These are phyloP conservation scores for Termitomyces sp. DNA, from an alignment of 768 basidiomycete genomes.

Conservation along the genomic window DNA sequence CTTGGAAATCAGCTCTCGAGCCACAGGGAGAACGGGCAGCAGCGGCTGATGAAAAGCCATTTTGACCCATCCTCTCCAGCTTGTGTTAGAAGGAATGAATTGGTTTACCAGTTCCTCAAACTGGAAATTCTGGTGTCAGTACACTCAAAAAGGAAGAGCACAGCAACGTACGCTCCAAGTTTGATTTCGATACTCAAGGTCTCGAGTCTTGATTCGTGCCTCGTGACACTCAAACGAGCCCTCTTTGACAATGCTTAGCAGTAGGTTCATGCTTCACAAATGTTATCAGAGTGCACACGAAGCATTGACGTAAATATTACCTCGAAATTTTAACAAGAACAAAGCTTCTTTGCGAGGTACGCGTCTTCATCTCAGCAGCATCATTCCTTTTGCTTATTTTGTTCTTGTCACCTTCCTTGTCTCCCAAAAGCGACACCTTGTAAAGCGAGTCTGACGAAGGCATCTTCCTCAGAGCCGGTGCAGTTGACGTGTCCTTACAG, in stretches of 20 bases:
- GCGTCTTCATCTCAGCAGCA: conserved; percentile 75
- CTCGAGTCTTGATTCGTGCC: conserved; percentile 73
- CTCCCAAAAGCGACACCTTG: conserved; percentile 11
- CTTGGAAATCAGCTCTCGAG: conserved; percentile 72
- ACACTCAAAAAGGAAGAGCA: not conserved
- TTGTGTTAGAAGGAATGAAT: conserved; percentile 73
- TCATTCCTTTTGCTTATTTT: conserved; percentile 34
- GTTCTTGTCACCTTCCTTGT: conserved; percentile 12
- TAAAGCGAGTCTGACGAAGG: conserved; percentile 35
- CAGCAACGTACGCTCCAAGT: conserved; percentile 65
- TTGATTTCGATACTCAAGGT: conserved; percentile 77
- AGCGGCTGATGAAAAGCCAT: conserved; percentile 80
- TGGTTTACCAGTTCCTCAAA: conserved; percentile 78
- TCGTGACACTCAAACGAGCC: conserved; percentile 83
- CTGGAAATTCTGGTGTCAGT: conserved; percentile 28
- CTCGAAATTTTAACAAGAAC: conserved; percentile 73
- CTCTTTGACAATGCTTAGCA: conserved; percentile 76
- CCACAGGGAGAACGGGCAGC: conserved; percentile 73
- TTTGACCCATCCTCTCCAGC: conserved; percentile 79
- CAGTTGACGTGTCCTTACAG: conserved; percentile 19
- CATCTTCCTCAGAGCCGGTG: conserved; percentile 29
- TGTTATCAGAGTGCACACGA: not conserved
- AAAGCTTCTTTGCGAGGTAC: conserved; percentile 82
- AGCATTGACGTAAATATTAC: conserved; percentile 24
- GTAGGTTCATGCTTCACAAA: conserved; percentile 51